Evolutionary conservation across 2,329 filamentous ascomycete species (phyloP), one percentile per base, ranked within the genome.

Genomic region (Alternaria conjuncta): DNA sequence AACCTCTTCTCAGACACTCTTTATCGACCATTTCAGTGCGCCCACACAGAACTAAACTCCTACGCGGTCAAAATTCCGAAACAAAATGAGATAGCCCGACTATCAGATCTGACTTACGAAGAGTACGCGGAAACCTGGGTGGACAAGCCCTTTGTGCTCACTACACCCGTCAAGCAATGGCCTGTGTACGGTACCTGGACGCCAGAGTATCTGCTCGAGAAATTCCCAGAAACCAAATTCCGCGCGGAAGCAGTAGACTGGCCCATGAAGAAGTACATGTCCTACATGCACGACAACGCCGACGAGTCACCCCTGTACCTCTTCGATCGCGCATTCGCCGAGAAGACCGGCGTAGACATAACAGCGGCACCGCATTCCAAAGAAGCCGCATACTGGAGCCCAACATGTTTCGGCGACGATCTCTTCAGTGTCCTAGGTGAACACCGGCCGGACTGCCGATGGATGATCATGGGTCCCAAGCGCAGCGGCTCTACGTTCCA

Each of bases 161-260:
- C 94, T 7, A 83, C 88, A 12, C 93, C 92, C 15, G 92, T 97
- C 63, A 91, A 89, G 73, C 78, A 87, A 65, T 98, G 96, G 95
- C 92, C 92, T 2, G 89, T 90, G 1, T 94, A 87, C 79, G 84
- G 85, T 41, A 83, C 86, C 26, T 98, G 95, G 95, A 90, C 87
- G 4, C 86, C 91, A 11, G 85, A 90, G n/a, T 81, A 81, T 10
- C 84, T 98, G 1, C 82, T 91, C 1, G 73, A 83, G n/a, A 83
- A 84, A 64, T 93, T 94, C 76, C 83, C 85, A 1, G 81, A 89
- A 54, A 86, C 90, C 3, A 85, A 87, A 55, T 97, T 98, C 80
- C 89, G 93, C 44, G 95, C 95, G 10, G 96, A 98, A 84, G 92
- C 94, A 0, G 94, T 98, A 6, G 93, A 97, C 81, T 98, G 95